phyloP scores from a whole-genome alignment of 208 protist species.

The Wallacemonas collosoma region DNA sequence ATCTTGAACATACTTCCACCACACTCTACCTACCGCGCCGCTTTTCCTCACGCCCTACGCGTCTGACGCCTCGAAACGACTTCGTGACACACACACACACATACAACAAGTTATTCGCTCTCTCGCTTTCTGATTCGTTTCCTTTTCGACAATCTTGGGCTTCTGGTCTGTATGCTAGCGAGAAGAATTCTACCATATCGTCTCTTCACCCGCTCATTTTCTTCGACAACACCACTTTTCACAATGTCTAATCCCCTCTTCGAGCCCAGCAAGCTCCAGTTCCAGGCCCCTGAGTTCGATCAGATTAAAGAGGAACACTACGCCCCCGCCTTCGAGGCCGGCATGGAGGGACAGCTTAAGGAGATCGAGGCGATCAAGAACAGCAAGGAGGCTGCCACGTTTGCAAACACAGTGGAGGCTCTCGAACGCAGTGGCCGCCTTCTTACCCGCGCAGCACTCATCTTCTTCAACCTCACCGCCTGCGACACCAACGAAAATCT shows the following conservation, averaged over 20 bases:
- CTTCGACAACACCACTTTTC: conserved; percentile 1
- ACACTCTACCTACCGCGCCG: not conserved
- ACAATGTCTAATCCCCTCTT: conserved; percentile 41
- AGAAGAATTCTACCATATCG: conserved; percentile 13
- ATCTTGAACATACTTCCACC: not conserved
- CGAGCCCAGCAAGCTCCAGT: conserved; percentile 38
- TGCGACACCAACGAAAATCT: conserved; percentile 45
- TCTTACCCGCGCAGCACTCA: conserved; percentile 23
- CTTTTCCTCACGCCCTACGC: not conserved
- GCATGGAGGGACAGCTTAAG: conserved; percentile 42
- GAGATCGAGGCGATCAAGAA: conserved; percentile 48
- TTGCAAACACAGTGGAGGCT: conserved; percentile 53
- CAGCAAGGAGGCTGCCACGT: conserved; percentile 37
- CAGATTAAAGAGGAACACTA: conserved; percentile 48
- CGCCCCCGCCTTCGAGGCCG: conserved; percentile 47
- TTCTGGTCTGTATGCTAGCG: not conserved
- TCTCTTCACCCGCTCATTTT: conserved; percentile 9
- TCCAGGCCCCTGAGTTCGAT: conserved; percentile 45
- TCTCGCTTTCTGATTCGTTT: conserved; percentile 2
- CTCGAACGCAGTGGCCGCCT: conserved; percentile 42
- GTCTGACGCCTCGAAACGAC: not conserved
- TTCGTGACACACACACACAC: not conserved
- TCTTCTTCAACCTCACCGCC: conserved; percentile 50
- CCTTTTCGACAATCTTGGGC: too few relatives aligned
- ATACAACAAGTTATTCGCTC: not conserved